Evolutionary conservation across 768 basidiomycete genomes (phyloP), one percentile per base, ranked within the genome.

Genomic region (Cyclocybe aegerita): DNA sequence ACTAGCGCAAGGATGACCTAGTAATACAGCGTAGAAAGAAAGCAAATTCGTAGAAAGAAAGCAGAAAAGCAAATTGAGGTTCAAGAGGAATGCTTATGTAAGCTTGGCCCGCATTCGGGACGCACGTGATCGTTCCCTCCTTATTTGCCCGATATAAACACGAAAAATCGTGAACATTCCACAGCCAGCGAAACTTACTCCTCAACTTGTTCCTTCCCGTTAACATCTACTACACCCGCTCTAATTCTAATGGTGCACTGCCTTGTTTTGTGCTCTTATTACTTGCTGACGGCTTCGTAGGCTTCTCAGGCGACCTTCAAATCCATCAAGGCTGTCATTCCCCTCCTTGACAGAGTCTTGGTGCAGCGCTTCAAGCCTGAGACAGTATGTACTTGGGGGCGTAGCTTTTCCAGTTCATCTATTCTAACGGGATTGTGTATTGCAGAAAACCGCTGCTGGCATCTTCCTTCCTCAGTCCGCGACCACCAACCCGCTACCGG

Each of bases 321-420:
- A 74, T 86, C 85, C 58, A 98, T 98, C 82, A 90, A 82, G 76
- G 77, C 94, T 50, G 68, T 98, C 59, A 73, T 91, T 56, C 96
- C 96, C 53, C 83, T 98, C 44, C 77, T 98, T 49, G 96, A 98
- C 85, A 91, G 96, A 57, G 91, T 98, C 56, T 80, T 98, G 58
- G 94, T 98, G 54, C 96, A 98, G 74, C 83, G 95, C 50, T 96
- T 96, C 85, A 98, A 98, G 78, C 78, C 92, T 31, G 94, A 96
- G 59, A 91, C 93, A 7, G 95, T 98, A 63, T 54, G 89, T 76
- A n/a, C 49, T 43, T 32, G 9, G 35, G 23, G 23, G 5, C 0
- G 46, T 6, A 38, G 14, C 30, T 30, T 56, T 36, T 34, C 44
- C 15, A 4, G 14, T 40, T 15, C 2, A 17, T 32, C 6, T 56